Percentiles rank a stretch among this genome's conserved stretches.
Conservation (phyloP, 352 stramenopile species). For the Saprolegnia parasitica region DNA sequence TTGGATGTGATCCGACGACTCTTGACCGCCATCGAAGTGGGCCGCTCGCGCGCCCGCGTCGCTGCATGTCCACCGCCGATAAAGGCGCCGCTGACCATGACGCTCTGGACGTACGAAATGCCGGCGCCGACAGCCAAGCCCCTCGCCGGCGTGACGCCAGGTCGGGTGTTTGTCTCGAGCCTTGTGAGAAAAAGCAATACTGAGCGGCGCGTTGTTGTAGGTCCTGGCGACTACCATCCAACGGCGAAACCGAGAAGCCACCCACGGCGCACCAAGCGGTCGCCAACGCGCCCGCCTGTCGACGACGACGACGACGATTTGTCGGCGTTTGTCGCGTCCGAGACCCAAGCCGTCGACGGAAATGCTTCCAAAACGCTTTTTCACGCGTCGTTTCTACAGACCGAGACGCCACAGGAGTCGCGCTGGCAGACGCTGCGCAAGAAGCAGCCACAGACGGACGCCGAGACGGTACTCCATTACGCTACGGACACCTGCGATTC, state of each 20-base stretch:
- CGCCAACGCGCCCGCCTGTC: neutral
- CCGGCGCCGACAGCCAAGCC: neutral
- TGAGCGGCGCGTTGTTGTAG: neutral
- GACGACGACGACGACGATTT: constrained; percentile 11
- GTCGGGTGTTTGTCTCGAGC: neutral
- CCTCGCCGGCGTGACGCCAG: neutral
- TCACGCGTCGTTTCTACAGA: neutral
- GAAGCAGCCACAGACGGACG: neutral
- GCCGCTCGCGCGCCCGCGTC: neutral
- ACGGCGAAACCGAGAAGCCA: neutral
- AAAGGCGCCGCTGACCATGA: neutral
- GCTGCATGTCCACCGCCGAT: neutral
- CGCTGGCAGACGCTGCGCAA: constrained; percentile 8
- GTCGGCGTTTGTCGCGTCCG: constrained; percentile 2
- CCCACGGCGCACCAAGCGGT: neutral
- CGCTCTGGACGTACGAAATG: constrained; percentile 13
- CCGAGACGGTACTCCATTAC: neutral
- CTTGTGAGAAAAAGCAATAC: constrained; percentile 3
- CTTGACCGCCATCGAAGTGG: neutral
- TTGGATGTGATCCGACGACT: neutral
- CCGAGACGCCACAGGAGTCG: neutral
- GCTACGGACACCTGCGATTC: too few relatives aligned
- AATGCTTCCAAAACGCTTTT: neutral
- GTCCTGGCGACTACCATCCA: constrained; percentile 1
- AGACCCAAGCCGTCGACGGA: neutral